These are phyloP conservation scores for Pyrenula massariospora DNA, from an alignment of 495 filamentous ascomycete genomes.

Conservation along the genomic window DNA sequence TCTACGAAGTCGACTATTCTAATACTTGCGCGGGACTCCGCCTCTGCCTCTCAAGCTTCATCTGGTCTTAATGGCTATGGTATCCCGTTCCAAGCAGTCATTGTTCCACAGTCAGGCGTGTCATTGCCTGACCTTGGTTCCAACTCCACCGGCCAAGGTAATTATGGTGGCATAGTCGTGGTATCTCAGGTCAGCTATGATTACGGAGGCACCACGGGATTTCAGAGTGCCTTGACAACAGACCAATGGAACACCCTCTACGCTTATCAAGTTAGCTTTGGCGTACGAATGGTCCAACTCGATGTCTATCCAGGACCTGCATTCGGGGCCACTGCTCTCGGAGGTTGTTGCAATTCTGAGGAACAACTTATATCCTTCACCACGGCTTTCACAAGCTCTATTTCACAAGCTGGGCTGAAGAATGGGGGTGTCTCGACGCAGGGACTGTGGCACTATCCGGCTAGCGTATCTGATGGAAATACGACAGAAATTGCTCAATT, in stretches of 20 bases:
- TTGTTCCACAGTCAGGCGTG: constrained; percentile 40
- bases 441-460: constrained; percentile 47
- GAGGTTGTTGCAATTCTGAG: constrained; percentile 35
- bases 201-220: constrained; percentile 26
- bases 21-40: constrained; percentile 41
- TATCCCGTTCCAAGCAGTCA: constrained; percentile 42
- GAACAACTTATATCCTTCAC: constrained; percentile 41
- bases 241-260: constrained; percentile 46
- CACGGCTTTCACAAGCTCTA: constrained; percentile 23
- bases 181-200: constrained; percentile 39
- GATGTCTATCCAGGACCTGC: constrained; percentile 42
- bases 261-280: constrained; percentile 43
- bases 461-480: constrained; percentile 37
- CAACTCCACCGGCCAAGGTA: constrained; percentile 26
- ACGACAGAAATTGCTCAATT: constrained; percentile 42
- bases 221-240: constrained; percentile 40
- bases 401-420: constrained; percentile 37
- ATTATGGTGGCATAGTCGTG: constrained; percentile 37
- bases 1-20: constrained; percentile 33
- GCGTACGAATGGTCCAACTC: constrained; percentile 50
- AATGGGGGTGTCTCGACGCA: constrained; percentile 38
- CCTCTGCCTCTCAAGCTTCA: constrained; percentile 30
- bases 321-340: constrained; percentile 29
- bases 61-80: constrained; percentile 49
- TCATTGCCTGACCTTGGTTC: constrained; percentile 38